phyloP scores from a whole-genome alignment of 768 basidiomycete species.

The Boletus sensibilis region DNA sequence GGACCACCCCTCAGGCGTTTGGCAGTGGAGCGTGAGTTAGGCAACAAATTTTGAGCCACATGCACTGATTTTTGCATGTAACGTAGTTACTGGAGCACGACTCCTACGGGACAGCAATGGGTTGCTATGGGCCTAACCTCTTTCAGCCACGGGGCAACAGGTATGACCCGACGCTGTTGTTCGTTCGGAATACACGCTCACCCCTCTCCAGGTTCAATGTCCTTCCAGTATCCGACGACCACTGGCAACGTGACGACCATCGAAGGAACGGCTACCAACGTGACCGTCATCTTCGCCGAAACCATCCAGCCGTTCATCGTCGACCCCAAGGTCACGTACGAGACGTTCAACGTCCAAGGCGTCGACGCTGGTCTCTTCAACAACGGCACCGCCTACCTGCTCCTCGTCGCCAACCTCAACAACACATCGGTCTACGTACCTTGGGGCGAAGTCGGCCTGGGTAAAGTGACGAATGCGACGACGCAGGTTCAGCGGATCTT shows the following conservation, averaged over 20 bases:
- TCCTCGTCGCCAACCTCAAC: constrained; percentile 20
- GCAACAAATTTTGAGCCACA: not conserved
- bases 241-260: constrained; percentile 24
- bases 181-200: not conserved
- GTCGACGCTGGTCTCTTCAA: constrained; percentile 27
- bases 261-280: constrained; percentile 13
- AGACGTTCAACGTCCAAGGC: constrained; percentile 11
- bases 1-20: constrained; percentile 79
- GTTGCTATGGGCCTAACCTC: constrained; percentile 24
- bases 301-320: constrained; percentile 25
- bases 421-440: constrained; percentile 4
- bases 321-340: constrained; percentile 3
- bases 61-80: not conserved
- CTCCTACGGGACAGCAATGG: constrained; percentile 31
- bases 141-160: constrained; percentile 28
- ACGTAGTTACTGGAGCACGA: constrained; percentile 31
- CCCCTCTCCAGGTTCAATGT: constrained; percentile 24
- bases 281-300: constrained; percentile 3
- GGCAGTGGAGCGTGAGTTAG: constrained; percentile 44
- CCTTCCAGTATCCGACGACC: constrained; percentile 28
- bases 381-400: constrained; percentile 23
- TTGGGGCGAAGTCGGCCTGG: constrained; percentile 21
- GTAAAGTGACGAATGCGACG: constrained; percentile 11
- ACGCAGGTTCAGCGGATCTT: constrained; percentile 19
- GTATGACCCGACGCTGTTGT: not conserved